A percentile compares a stretch with the other conserved stretches of the same genome.
Conservation (phyloP, 2,329 filamentous ascomycete genomes). For the Fusarium foetens region DNA sequence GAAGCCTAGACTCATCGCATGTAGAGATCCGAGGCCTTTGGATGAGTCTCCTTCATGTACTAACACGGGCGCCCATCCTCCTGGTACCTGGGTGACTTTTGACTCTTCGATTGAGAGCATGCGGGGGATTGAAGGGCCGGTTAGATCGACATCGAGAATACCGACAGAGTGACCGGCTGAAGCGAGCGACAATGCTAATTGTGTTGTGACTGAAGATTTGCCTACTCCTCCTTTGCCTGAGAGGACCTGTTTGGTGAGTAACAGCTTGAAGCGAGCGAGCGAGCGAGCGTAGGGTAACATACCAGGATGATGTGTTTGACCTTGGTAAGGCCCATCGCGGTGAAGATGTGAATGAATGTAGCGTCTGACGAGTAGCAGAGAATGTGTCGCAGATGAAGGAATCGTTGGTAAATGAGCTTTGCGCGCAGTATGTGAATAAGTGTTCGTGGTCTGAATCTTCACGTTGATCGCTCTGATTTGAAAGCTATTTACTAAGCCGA, state of each 20-base stretch:
- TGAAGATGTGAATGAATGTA: neutral
- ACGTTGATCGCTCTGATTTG: slow-evolving; percentile 36
- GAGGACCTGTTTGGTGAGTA: slow-evolving; percentile 66
- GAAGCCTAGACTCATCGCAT: slow-evolving; percentile 94
- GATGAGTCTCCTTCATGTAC: slow-evolving; percentile 73
- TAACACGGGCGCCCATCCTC: slow-evolving; percentile 89
- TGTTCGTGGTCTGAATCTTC: neutral
- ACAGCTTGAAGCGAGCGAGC: neutral
- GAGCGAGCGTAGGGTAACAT: slow-evolving; percentile 39
- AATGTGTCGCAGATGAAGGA: accelerated
- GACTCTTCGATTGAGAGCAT: slow-evolving; percentile 90
- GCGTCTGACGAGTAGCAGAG: neutral
- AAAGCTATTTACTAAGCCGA: slow-evolving; percentile 45
- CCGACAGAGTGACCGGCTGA: slow-evolving; percentile 89
- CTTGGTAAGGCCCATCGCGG: slow-evolving; percentile 56
- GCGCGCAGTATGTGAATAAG: neutral
- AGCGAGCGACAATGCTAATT: slow-evolving; percentile 89
- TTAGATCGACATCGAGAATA: slow-evolving; percentile 95
- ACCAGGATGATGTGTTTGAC: slow-evolving; percentile 84
- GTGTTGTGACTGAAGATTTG: slow-evolving; percentile 97
- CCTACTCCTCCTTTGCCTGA: slow-evolving; percentile 98
- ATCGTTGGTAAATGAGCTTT: too few relatives aligned
- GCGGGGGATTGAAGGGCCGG: slow-evolving; percentile 93
- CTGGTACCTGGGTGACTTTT: slow-evolving; percentile 90
- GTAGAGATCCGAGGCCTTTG: slow-evolving; percentile 69